These are phyloP conservation scores for Mycosarcoma maydis DNA, from an alignment of 1,284 basidiomycete species.

Conservation along the genomic window DNA sequence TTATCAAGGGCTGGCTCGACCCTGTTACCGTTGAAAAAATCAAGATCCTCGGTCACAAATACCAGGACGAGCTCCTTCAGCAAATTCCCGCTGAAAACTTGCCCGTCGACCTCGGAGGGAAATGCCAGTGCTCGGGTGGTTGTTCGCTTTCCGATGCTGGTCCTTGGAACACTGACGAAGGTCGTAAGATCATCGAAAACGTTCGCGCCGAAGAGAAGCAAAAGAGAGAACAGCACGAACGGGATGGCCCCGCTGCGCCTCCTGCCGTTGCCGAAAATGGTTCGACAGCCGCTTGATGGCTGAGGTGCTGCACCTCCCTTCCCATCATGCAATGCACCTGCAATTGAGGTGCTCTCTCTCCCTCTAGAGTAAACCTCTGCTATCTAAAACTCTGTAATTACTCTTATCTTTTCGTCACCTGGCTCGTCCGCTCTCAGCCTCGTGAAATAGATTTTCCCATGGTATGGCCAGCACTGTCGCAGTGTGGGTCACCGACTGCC, in stretches of 20 bases:
- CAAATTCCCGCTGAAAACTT: slow-evolving; percentile 81
- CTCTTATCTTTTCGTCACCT: too few species aligned
- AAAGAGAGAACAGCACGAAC: slow-evolving; percentile 33
- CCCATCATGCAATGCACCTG: too few species aligned
- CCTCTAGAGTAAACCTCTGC: too few species aligned
- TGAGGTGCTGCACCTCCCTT: too few species aligned
- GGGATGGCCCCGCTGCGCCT: slow-evolving; percentile 11
- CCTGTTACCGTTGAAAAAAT: slow-evolving; percentile 87
- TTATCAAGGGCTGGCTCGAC: slow-evolving; percentile 94
- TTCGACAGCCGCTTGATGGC: slow-evolving; percentile 7
- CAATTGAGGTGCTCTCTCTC: too few species aligned
- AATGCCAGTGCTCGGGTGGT: slow-evolving; percentile 80
- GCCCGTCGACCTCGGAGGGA: slow-evolving; percentile 85
- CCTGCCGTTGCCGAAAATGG: slow-evolving; percentile 20
- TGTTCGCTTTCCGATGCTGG: slow-evolving; percentile 91
- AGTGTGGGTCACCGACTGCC: too few species aligned
- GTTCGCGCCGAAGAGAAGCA: slow-evolving; percentile 52
- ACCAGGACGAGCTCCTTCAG: slow-evolving; percentile 54
- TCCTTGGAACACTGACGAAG: slow-evolving; percentile 79
- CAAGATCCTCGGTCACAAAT: slow-evolving; percentile 61
- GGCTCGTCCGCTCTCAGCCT: too few species aligned
- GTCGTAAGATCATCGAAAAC: slow-evolving; percentile 58
- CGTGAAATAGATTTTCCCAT: too few species aligned
- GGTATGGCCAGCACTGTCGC: too few species aligned
- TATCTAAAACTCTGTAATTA: too few species aligned